Base-by-base conservation (phyloP, 1,284 basidiomycete genomes). In the Ganoderma leucocontextum region DNA sequence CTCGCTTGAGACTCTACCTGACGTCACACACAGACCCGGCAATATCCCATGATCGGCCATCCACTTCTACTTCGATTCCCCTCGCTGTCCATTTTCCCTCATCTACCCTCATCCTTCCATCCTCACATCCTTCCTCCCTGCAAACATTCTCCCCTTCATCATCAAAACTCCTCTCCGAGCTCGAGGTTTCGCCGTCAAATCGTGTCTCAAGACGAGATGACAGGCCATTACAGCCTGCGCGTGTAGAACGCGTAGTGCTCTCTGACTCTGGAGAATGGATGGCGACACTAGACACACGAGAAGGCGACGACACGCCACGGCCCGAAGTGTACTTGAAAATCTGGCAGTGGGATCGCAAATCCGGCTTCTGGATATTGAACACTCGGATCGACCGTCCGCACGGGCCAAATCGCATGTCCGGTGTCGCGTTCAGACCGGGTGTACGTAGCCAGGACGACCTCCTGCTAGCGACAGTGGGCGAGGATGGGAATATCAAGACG, bases 101-200 rank as follows among this genome's bases (percentile, higher is more conserved):
- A 9, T 89, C 89, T n/a, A 89, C 93, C 1, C 81, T 98, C 64
- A 88, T 98, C 67, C 86, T 99, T 19, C 93, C 95, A 0, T 96
- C 97, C 0, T 97, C 97, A 0, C 96, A 99, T 78, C 94, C 96
- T 0, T 97, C 97, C 6, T 95, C 95, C 15, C 83, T 99, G 55
- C 98, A 99, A 82, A 91, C 95, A 55, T 97, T 95, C 81, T 93
- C 95, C 41, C 91, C 93, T 0, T 81, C 86, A 15, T 86, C 89
- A 9, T 92, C 92, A 39, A 86, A 87, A 62, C 86, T 97, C 3
- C 76, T 95, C 1, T 91, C 91, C 61, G 97, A 99, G 80, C 85
- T 99, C 35, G 97, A 99, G 79, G 89, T 99, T 4, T 91, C 94
- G 0, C 95, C 97, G 10, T 96, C 96, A 25, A 99, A 99, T 82